phyloP scores from a whole-genome alignment of 257 asterid species.

The Capsicum rhomboideum region DNA sequence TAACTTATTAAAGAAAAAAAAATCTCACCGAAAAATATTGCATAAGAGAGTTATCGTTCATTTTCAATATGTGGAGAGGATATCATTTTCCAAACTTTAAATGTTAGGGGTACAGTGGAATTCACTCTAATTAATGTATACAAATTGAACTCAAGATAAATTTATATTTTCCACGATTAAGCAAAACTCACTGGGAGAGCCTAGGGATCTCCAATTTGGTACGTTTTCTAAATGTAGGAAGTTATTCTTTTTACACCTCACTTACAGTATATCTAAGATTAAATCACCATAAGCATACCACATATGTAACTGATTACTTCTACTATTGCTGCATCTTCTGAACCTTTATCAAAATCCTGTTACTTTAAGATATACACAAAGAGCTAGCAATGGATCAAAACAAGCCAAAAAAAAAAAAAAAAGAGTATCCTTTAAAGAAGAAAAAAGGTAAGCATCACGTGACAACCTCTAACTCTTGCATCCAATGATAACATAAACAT shows the following conservation, averaged over 20 bases:
- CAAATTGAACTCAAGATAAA: not conserved
- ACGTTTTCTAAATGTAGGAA: not conserved
- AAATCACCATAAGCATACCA: not conserved
- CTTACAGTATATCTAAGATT: not conserved
- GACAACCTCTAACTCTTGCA: not conserved
- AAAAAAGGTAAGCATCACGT: not conserved
- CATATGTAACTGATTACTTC: not conserved
- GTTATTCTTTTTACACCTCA: not conserved
- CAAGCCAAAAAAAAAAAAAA: not conserved
- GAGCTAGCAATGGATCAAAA: not conserved
- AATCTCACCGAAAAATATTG: too few species aligned
- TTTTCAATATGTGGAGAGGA: too few species aligned
- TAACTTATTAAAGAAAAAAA: too few species aligned
- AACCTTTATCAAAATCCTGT: not conserved
- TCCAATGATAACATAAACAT: not conserved
- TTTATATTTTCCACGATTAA: not conserved
- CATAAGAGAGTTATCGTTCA: too few species aligned
- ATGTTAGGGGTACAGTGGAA: too few species aligned
- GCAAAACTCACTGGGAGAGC: not conserved
- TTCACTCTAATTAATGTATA: not conserved
- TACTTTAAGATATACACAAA: not conserved
- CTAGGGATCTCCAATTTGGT: not conserved
- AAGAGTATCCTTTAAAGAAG: not conserved
- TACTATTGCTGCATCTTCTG: not conserved
- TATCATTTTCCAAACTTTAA: too few species aligned